These are phyloP conservation scores for Neofusicoccum sp. DNA, from an alignment of 2,329 filamentous ascomycete species.

Conservation along the genomic window DNA sequence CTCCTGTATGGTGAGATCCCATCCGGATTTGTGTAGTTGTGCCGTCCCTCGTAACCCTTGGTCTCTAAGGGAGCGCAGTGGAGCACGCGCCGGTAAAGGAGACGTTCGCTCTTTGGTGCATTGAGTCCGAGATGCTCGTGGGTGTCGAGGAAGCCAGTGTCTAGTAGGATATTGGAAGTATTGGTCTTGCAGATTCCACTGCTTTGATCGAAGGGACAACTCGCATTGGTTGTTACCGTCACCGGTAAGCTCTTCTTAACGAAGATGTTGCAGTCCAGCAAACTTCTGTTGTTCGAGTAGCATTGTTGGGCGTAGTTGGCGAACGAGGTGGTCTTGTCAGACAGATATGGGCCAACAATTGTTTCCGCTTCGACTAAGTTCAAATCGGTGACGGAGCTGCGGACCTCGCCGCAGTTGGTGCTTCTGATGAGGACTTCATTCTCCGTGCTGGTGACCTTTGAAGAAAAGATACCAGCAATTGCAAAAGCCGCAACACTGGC, in stretches of 20 bases:
- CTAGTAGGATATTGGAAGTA: slow-evolving; percentile 20
- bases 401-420: not conserved
- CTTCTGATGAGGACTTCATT: slow-evolving; percentile 13
- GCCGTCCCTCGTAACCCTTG: too few relatives aligned
- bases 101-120: slow-evolving; percentile 19
- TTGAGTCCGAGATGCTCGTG: slow-evolving; percentile 25
- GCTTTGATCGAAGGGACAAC: slow-evolving; percentile 21
- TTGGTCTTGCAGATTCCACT: slow-evolving; percentile 16
- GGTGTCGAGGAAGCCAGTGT: slow-evolving; percentile 25
- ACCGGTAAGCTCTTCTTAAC: slow-evolving; percentile 9
- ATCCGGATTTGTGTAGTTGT: too few relatives aligned
- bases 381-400: not conserved
- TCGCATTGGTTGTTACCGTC: slow-evolving; percentile 9
- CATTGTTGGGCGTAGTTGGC: not conserved
- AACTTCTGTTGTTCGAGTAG: not conserved
- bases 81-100: slow-evolving; percentile 8
- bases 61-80: slow-evolving; percentile 19
- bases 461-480: slow-evolving; percentile 16
- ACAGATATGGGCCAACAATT: not conserved
- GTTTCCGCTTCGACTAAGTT: not conserved
- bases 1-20: too few relatives aligned
- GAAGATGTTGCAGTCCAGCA: slow-evolving; percentile 9
- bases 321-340: not conserved
- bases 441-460: not conserved
- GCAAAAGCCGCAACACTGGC: slow-evolving; percentile 1